Base-by-base conservation (phyloP, 2,329 filamentous ascomycete species). In the Mycosphaerella arachidis region DNA sequence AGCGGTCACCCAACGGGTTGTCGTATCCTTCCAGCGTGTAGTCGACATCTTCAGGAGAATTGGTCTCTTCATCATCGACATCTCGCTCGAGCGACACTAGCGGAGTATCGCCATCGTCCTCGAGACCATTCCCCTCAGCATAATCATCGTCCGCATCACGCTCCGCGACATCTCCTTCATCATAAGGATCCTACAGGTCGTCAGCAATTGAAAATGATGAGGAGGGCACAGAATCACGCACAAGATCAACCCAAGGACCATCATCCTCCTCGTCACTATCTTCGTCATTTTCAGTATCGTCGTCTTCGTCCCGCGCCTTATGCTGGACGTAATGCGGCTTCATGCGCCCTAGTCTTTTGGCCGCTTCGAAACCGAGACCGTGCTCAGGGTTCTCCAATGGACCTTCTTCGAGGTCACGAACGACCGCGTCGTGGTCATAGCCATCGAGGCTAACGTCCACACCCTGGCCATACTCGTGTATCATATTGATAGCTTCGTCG, bases 231-330 rank as follows among this genome's bases (percentile, higher is more conserved):
- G n/a, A n/a, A 2, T 8, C 12, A 29, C 46, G 29, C 4, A 50
- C 46, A 18, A 50, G 18, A 5, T 50, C 18, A 10, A 30, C 33
- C 37, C 53, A 52, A 13, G 31, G 10, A 29, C 31, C 35, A 18
- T 57, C 33, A 37, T 50, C 48, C 37, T 51, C 55, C 30, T 52
- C 54, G 27, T 56, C 40, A 33, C 33, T 43, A n/a, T 56, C 55
- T 8, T 43, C 55, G 29, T 46, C 50, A 43, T 33, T n/a, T 16
- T 46, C 76, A 69, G 83, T 76, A 57, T 82, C 78, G 59, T 79
- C 74, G 66, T 82, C 80, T 74, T 84, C 86, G 48, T 79, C 73
- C 52, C 81, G 79, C 63, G 84, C 77, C 57, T 82, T 82, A 61
- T 77, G 74, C 62, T 29, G 18, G 46, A 52, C 55, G 30, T 51